phyloP scores from a whole-genome alignment of 2,329 filamentous ascomycete species.

The Juglanconis oblonga region DNA sequence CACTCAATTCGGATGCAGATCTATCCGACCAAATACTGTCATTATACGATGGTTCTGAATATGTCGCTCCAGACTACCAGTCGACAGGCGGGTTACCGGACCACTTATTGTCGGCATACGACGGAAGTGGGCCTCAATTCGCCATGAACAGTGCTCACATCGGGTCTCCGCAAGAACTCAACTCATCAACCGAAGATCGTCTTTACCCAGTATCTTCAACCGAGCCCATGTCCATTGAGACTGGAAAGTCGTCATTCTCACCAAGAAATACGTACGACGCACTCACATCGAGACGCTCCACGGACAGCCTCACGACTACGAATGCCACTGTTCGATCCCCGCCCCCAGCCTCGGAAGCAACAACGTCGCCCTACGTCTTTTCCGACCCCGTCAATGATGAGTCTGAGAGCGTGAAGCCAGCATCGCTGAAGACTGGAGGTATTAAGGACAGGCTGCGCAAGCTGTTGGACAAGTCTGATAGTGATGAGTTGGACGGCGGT shows the following conservation, averaged over 20 bases:
- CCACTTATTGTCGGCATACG: background rate
- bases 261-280: background rate
- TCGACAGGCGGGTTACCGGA: background rate
- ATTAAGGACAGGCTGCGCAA: constrained; percentile 4
- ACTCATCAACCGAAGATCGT: background rate
- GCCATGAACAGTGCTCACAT: background rate
- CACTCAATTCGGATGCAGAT: background rate
- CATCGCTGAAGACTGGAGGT: background rate
- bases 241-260: background rate
- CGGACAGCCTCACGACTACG: background rate
- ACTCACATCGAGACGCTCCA: too few species aligned
- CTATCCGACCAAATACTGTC: background rate
- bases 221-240: background rate
- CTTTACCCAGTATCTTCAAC: background rate
- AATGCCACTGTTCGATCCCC: background rate
- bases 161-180: background rate
- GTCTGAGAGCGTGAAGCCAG: background rate
- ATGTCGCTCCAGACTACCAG: background rate
- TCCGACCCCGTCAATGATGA: background rate
- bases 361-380: too few species aligned
- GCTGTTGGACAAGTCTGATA: constrained; percentile 1
- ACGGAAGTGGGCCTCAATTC: too few species aligned
- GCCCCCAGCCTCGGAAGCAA: background rate
- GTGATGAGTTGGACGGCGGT: background rate
- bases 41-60: background rate